A percentile compares a stretch with the other conserved stretches of the same genome.
These are phyloP conservation scores for Fusarium praegraminearum DNA, from an alignment of 2,329 filamentous ascomycete species.

Conservation along the genomic window DNA sequence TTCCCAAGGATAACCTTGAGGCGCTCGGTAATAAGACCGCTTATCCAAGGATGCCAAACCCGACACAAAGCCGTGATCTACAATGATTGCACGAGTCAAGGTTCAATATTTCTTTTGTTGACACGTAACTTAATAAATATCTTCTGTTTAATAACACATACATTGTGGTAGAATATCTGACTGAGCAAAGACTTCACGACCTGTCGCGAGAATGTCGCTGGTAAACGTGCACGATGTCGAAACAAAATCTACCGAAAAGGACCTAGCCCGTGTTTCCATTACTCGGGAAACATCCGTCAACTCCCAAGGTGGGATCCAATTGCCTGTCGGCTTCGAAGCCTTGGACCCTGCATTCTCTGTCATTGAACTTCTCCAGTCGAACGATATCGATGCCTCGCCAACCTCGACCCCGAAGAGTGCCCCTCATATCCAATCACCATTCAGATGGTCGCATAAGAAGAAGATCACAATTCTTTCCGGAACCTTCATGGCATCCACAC, in stretches of 20 bases:
- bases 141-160: not conserved
- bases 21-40: not conserved
- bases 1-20: not conserved
- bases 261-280: not conserved
- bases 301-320: not conserved
- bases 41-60: not conserved
- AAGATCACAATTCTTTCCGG: slow-evolving; percentile 40
- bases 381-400: not conserved
- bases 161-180: rapidly evolving
- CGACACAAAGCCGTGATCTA: slow-evolving; percentile 5
- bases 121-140: no score
- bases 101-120: not conserved
- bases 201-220: not conserved
- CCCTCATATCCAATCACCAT: slow-evolving; percentile 8
- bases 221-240: not conserved
- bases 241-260: not conserved
- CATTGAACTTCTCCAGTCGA: not conserved
- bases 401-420: not conserved
- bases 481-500: slow-evolving; percentile 60
- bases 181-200: rapidly evolving
- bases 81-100: not conserved
- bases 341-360: slow-evolving; percentile 16
- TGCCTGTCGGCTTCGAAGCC: slow-evolving; percentile 6
- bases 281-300: not conserved
- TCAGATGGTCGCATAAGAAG: slow-evolving; percentile 27